Evolutionary conservation across 129 eudicot species (phyloP).

Genomic region (Rutidosis leptorrhynchoides): DNA sequence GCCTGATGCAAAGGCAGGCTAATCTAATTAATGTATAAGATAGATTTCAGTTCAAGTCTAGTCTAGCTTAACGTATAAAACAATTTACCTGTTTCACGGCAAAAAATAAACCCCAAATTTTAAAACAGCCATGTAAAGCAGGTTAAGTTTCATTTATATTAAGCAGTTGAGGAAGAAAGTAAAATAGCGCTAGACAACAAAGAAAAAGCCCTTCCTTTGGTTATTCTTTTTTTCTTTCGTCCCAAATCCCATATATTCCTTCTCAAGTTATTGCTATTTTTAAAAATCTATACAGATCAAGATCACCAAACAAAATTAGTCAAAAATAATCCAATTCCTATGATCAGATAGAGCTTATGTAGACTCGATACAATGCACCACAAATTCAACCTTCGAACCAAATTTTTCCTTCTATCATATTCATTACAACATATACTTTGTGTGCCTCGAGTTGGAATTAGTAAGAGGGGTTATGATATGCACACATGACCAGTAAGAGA

Average conservation of each 20-base stretch:
- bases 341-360: too few species aligned
- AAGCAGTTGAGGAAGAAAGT: neutral
- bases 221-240: neutral
- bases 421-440: neutral
- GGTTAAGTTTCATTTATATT: neutral
- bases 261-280: neutral
- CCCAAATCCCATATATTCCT: neutral
- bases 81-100: neutral
- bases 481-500: neutral
- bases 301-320: too few species aligned
- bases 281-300: too few species aligned
- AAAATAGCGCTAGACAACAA: neutral
- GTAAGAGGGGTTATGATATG: neutral
- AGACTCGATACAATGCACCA: neutral
- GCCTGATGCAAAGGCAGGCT: neutral
- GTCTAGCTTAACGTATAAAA: neutral
- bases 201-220: neutral
- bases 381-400: neutral
- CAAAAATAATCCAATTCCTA: too few species aligned
- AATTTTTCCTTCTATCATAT: neutral
- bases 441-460: neutral
- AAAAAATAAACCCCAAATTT: neutral
- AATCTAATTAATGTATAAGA: neutral
- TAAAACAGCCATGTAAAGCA: neutral
- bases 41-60: neutral